Base-by-base conservation (phyloP, 129 eudicot genomes). In the Artemisia tridentata region DNA sequence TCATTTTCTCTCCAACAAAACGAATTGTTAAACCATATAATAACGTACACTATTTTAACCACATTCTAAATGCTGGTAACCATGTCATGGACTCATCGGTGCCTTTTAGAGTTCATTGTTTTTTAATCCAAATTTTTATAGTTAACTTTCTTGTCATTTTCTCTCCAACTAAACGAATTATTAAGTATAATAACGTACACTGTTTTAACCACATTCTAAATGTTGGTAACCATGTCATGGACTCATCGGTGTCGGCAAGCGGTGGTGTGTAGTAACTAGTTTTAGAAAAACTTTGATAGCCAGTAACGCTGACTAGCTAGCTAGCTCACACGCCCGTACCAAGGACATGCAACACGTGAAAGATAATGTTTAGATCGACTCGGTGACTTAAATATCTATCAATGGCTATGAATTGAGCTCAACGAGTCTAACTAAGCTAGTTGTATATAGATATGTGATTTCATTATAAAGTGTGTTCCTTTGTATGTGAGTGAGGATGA, bases 51-150 rank as follows among this genome's bases (percentile, higher is more conserved):
- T 21, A 50, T 3, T 20, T 51, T 51, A 73, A 12, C 41, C 60
- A 63, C 51, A 49, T 18, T 51, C 20, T 51, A 55, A 17, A 74
- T 72, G 17, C 18, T 59, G 48, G 20, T 59, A 16, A 27, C 56
- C 0, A 46, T n/a, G 68, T 7, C 38, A 25, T 55, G 10, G 21
- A 2, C 17, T 5, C 15, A 2, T 17, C 4, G 31, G 58, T 15
- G 72, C 13, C 46, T 50, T 61, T 51, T 51, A 69, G 31, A 69
- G 50, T 20, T 51, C 20, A 59, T 60, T 68, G 74, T 38, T 60
- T 60, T 16, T 50, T 60, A 25, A 47, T 73, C 18, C 63, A 3
- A 17, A 7, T 63, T n/a, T 51, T 62, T 38, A 8, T 50, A 12
- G 3, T n/a, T 19, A 20, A 27, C 16, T 53, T 18, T 10, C 8